These are phyloP conservation scores for Ceratobasidium sp. DNA, from an alignment of 1,284 basidiomycete species.

Conservation along the genomic window DNA sequence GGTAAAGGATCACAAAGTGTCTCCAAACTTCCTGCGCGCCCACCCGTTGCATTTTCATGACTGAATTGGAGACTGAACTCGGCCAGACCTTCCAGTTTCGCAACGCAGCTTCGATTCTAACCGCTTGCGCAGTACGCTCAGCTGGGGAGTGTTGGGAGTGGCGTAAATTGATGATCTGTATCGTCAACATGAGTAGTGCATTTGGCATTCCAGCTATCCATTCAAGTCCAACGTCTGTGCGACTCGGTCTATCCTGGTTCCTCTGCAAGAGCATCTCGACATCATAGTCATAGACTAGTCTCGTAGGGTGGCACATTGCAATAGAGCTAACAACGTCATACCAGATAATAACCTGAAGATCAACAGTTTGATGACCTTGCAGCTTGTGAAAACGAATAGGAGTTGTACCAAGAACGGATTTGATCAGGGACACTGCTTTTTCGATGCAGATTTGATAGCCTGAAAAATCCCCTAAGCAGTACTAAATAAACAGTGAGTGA, in stretches of 20 bases:
- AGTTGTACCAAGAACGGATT: not conserved
- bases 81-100: constrained; percentile 21
- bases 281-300: constrained; percentile 5
- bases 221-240: constrained; percentile 2
- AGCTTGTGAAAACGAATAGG: constrained; percentile 2
- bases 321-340: constrained; percentile 12
- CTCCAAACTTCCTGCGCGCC: constrained; percentile 32
- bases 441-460: constrained; percentile 6
- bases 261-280: not conserved
- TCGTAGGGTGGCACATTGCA: constrained; percentile 12
- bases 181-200: not conserved
- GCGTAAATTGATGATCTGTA: not conserved
- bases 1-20: constrained; percentile 12
- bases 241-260: not conserved
- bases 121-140: not conserved
- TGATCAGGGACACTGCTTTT: not conserved
- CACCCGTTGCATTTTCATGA: constrained; percentile 14
- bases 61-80: not conserved
- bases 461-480: not conserved
- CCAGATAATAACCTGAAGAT: not conserved
- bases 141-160: not conserved
- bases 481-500: too few species aligned
- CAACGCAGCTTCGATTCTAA: constrained; percentile 7
- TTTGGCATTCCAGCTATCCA: constrained; percentile 20
- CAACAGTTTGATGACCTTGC: not conserved